A percentile compares a stretch with the other conserved stretches of the same genome.
These are phyloP conservation scores for Phytophthora constricta DNA, from an alignment of 352 stramenopile species.

Conservation along the genomic window DNA sequence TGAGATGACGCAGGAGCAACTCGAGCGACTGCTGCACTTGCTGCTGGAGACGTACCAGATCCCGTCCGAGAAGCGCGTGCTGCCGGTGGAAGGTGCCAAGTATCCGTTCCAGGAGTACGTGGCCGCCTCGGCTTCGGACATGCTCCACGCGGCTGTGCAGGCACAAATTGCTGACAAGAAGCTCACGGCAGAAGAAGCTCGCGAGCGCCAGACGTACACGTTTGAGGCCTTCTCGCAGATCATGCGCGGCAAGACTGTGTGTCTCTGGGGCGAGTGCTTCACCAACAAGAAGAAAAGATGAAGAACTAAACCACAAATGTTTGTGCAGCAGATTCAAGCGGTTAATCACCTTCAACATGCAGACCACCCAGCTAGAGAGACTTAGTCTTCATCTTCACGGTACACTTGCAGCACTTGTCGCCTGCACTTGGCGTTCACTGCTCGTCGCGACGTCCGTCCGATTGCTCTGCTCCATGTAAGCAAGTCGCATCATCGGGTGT, in stretches of 20 bases:
- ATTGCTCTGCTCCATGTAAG: conserved; percentile 46
- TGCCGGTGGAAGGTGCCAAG: conserved; percentile 68
- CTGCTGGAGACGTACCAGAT: conserved; percentile 84
- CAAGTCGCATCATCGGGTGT: conserved; percentile 83
- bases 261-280: conserved; percentile 88
- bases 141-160: conserved; percentile 49
- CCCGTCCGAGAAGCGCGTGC: conserved; percentile 84
- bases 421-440: not conserved
- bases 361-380: not conserved
- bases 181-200: conserved; percentile 60
- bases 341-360: not conserved
- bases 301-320: conserved; percentile 64
- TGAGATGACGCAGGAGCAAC: conserved; percentile 61
- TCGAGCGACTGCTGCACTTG: conserved; percentile 70
- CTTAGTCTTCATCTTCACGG: conserved; percentile 10
- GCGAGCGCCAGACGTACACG: conserved; percentile 60
- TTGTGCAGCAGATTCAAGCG: not conserved
- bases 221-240: conserved; percentile 82
- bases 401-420: not conserved
- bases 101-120: conserved; percentile 84
- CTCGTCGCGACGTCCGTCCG: not conserved
- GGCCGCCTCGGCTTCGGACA: conserved; percentile 39
- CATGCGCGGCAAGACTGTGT: conserved; percentile 83
- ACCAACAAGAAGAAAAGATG: conserved; percentile 85
- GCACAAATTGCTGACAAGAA: conserved; percentile 54